Conservation (phyloP, 2,329 filamentous ascomycete genomes). For the Hymenoscyphus repandus region DNA sequence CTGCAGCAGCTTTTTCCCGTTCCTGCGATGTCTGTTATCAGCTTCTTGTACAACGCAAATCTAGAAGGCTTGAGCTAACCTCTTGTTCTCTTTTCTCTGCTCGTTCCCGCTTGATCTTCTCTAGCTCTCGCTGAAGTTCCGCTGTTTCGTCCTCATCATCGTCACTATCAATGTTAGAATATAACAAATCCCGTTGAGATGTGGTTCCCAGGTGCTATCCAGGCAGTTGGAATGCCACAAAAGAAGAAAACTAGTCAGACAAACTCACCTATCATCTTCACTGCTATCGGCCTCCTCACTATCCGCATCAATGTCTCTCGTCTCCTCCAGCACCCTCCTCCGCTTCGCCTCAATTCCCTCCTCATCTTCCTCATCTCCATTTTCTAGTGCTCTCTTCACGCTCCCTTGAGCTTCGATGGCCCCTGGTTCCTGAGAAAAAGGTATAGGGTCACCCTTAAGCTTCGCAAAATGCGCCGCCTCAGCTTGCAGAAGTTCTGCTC, state of each 20-base stretch:
- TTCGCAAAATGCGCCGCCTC: slow-evolving; percentile 86
- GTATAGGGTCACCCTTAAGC: slow-evolving; percentile 58
- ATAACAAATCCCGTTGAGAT: background rate
- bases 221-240: background rate
- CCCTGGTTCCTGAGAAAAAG: slow-evolving; percentile 36
- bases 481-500: slow-evolving; percentile 82
- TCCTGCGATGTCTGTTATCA: slow-evolving; percentile 45
- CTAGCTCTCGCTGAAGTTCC: slow-evolving; percentile 84
- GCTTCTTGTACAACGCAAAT: background rate
- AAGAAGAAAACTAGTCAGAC: background rate
- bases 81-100: slow-evolving; percentile 72
- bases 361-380: slow-evolving; percentile 40
- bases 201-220: background rate
- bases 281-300: slow-evolving; percentile 60
- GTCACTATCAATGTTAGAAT: slow-evolving; percentile 44
- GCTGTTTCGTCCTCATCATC: slow-evolving; percentile 79
- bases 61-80: slow-evolving; percentile 33
- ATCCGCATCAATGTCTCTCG: slow-evolving; percentile 80
- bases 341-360: slow-evolving; percentile 78
- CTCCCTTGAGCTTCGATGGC: slow-evolving; percentile 49
- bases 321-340: slow-evolving; percentile 80
- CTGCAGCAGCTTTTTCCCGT: slow-evolving; percentile 70
- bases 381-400: slow-evolving; percentile 61
- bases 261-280: slow-evolving; percentile 50
- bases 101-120: slow-evolving; percentile 86